Percentiles rank a stretch among this genome's conserved stretches.
Conservation (phyloP, 2,329 filamentous ascomycete genomes). For the Hortaea sp. region DNA sequence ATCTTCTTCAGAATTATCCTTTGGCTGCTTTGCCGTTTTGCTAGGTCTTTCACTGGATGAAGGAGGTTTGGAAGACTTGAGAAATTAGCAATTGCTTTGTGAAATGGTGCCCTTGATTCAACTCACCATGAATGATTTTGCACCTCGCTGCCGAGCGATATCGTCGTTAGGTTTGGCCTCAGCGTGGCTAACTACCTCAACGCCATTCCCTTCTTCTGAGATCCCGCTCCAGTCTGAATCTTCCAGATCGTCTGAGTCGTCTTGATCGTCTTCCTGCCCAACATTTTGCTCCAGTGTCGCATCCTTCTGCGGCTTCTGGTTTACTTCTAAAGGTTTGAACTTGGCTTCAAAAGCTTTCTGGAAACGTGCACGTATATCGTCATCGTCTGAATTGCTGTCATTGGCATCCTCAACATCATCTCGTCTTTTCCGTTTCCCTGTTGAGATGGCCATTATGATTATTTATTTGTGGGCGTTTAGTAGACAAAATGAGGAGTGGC, state of each 20-base stretch:
- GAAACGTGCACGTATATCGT: constrained; percentile 60
- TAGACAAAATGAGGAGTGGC: no score
- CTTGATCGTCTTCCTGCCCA: constrained; percentile 2
- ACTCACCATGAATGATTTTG: constrained; percentile 67
- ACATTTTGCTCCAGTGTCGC: constrained; percentile 7
- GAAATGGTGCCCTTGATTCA: background rate
- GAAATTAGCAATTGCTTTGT: background rate
- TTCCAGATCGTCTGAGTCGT: constrained; percentile 11
- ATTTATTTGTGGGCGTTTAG: no score
- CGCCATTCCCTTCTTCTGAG: constrained; percentile 39
- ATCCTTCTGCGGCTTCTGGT: constrained; percentile 2
- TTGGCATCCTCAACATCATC: constrained; percentile 13
- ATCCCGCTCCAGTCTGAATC: constrained; percentile 55
- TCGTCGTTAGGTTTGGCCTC: constrained; percentile 17
- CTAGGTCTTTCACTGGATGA: constrained; percentile 17
- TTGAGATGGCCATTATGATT: constrained; percentile 28
- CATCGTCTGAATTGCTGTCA: constrained; percentile 12
- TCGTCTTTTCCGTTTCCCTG: constrained; percentile 38
- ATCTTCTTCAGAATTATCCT: constrained; percentile 38
- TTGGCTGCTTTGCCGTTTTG: constrained; percentile 19
- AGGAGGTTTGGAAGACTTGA: constrained; percentile 40
- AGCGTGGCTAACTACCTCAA: constrained; percentile 40
- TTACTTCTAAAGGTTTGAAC: constrained; percentile 54
- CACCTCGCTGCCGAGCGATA: constrained; percentile 36
- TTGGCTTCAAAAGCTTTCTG: constrained; percentile 77